phyloP scores from a whole-genome alignment of 2,329 filamentous ascomycete genomes.

The Cladosporium sp. region DNA sequence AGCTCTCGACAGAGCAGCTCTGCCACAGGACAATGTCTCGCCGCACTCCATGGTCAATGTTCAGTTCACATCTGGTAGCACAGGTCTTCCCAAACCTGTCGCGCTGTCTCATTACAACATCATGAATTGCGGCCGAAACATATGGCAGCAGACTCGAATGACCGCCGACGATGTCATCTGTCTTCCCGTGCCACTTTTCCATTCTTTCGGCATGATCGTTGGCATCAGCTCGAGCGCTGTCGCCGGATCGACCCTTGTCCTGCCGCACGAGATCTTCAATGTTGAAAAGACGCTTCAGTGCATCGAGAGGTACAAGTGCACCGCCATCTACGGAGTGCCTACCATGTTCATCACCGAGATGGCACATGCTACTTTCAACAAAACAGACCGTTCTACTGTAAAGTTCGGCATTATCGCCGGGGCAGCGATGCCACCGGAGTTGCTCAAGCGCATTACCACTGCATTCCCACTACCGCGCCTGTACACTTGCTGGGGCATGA shows the following conservation, averaged over 20 bases:
- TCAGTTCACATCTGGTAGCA: conserved; percentile 71
- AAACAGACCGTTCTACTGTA: conserved; percentile 34
- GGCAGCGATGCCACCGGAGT: conserved; percentile 67
- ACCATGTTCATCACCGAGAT: conserved; percentile 75
- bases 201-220: conserved; percentile 78
- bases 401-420: conserved; percentile 68
- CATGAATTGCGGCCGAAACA: conserved; percentile 27
- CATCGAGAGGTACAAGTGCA: conserved; percentile 51
- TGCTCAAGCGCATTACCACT: conserved; percentile 69
- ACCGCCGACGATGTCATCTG: conserved; percentile 65
- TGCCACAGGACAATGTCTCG: conserved; percentile 23
- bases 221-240: conserved; percentile 69
- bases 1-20: conserved; percentile 12
- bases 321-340: conserved; percentile 74
- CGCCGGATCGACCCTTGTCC: conserved; percentile 72
- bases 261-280: conserved; percentile 71
- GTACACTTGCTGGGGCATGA: conserved; percentile 56
- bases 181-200: conserved; percentile 79
- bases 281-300: conserved; percentile 61
- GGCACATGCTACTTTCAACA: conserved; percentile 3
- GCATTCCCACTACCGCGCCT: conserved; percentile 73
- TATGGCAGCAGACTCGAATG: conserved; percentile 68
- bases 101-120: conserved; percentile 53
- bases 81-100: conserved; percentile 67
- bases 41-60: conserved; percentile 49